Conservation (phyloP, 768 basidiomycete genomes). For the Amanita rimosa region DNA sequence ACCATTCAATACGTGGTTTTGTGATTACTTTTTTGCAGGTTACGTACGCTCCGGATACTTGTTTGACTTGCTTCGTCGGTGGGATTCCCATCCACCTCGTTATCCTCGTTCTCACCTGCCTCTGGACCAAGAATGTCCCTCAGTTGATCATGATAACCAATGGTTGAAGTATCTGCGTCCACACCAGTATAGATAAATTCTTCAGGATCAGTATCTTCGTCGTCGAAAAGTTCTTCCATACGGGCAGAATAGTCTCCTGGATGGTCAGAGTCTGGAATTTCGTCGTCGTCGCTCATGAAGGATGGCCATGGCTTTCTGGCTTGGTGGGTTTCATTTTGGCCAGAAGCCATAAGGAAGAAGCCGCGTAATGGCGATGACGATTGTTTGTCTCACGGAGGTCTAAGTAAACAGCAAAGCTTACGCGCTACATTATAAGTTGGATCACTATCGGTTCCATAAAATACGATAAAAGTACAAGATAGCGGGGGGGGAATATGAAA, state of each 20-base stretch:
- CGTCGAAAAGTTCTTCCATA: slow-evolving; percentile 56
- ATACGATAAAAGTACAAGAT: slow-evolving; percentile 8
- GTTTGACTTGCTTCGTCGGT: not conserved
- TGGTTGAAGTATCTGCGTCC: slow-evolving; percentile 38
- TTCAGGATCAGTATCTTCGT: slow-evolving; percentile 31
- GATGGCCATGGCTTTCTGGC: slow-evolving; percentile 9
- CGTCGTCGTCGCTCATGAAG: slow-evolving; percentile 16
- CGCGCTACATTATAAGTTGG: not conserved
- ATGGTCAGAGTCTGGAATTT: slow-evolving; percentile 22
- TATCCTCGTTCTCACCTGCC: slow-evolving; percentile 14
- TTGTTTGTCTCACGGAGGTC: not conserved
- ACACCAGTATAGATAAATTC: slow-evolving; percentile 68
- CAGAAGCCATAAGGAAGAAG: not conserved
- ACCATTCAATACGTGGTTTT: not conserved
- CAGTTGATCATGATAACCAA: slow-evolving; percentile 56
- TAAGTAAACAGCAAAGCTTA: not conserved
- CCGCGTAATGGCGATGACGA: not conserved
- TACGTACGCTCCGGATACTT: not conserved
- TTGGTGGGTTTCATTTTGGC: not conserved
- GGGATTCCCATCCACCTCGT: slow-evolving; percentile 15
- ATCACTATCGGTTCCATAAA: slow-evolving; percentile 3
- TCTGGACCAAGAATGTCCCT: slow-evolving; percentile 65
- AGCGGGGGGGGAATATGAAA: not conserved
- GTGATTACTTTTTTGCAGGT: not conserved
- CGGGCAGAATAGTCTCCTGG: slow-evolving; percentile 53